Evolutionary conservation across 176 grass and related monocot species (phyloP).

Genomic region (Elaeis guineensis): DNA sequence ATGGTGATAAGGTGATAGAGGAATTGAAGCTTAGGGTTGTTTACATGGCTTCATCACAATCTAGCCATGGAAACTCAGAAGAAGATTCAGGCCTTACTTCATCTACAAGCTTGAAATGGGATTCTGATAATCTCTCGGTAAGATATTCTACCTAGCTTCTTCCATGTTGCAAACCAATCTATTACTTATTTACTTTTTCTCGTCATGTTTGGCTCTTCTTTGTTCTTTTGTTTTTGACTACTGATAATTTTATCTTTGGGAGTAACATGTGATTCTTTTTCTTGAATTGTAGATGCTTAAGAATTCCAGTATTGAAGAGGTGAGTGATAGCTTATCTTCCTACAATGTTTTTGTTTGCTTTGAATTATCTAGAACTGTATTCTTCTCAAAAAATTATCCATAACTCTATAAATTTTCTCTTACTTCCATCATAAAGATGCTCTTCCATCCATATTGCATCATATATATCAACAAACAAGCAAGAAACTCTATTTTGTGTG

Average conservation of each 20-base stretch:
- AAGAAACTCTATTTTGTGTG: no score
- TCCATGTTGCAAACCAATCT: neutral
- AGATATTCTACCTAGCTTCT: slow-evolving; percentile 12
- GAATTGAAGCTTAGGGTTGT: slow-evolving; percentile 92
- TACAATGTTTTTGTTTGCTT: no score
- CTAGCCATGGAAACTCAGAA: slow-evolving; percentile 25
- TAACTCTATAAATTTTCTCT: no score
- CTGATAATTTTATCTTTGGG: no score
- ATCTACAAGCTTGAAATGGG: slow-evolving; percentile 7
- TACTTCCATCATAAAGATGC: no score
- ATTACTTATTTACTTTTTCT: slow-evolving; percentile 5
- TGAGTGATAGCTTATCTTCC: slow-evolving; percentile 13
- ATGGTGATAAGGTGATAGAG: slow-evolving; percentile 67
- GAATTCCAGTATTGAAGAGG: slow-evolving; percentile 70
- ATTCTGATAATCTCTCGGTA: slow-evolving; percentile 56
- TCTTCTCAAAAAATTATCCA: no score
- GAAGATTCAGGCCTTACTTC: slow-evolving; percentile 62
- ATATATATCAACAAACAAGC: no score
- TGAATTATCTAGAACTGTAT: no score
- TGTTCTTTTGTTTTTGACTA: slow-evolving; percentile 1
- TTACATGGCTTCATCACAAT: slow-evolving; percentile 37
- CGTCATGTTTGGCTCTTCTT: slow-evolving; percentile 23
- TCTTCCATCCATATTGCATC: no score
- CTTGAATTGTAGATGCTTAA: slow-evolving; percentile 56
- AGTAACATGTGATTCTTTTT: no score